Base-by-base conservation (phyloP, 2,329 filamentous ascomycete genomes). In the Neonectria punicea region DNA sequence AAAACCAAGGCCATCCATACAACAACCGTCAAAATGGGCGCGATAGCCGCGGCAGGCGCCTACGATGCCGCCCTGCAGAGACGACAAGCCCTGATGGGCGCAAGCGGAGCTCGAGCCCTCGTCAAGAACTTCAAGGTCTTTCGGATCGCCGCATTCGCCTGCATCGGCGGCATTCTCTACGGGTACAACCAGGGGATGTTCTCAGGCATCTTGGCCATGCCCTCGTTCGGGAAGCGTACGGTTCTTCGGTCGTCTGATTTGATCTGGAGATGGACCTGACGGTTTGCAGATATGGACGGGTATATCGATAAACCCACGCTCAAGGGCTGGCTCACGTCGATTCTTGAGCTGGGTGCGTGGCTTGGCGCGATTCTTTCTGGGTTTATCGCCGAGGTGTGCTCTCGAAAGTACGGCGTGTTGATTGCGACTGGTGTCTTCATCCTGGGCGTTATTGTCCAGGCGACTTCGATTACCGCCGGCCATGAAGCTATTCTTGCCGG, bases 291-390 rank as follows among this genome's bases (percentile, higher is more conserved):
- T 63, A 89, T 88, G 86, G 86, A 84, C 54, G 82, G 83, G 36
- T 87, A 87, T 67, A 79, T 74, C 16, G 80, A 80, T n/a, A 77
- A 84, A 63, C 81, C 84, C 72, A 84, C 84, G 5, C 83, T 85
- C 68, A 88, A 88, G 71, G 87, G 86, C 16, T 89, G 86, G 86
- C 75, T 89, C 5, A 88, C 86, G 1, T 84, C 91, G 2, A 93
- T 93, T 68, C 86, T 94, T 28, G 91, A 93, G 75, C 85, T 94
- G 2, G 92, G 92, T 57, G 92, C 91, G 47, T 94, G 91, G 91
- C 75, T 93, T n/a, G 92, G 92, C 41, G 87, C 90, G 0, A 78
- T 94, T 3, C 82, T 91, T 44, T 91, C 88, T 2, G 90, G 91
- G 1, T 91, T 91, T 73, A 77, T 93, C n/a, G 91, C 91, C 18